Evolutionary conservation across 306 rosid species (phyloP), one percentile per base, ranked within the genome.

Genomic region (Vigna nakashimae): DNA sequence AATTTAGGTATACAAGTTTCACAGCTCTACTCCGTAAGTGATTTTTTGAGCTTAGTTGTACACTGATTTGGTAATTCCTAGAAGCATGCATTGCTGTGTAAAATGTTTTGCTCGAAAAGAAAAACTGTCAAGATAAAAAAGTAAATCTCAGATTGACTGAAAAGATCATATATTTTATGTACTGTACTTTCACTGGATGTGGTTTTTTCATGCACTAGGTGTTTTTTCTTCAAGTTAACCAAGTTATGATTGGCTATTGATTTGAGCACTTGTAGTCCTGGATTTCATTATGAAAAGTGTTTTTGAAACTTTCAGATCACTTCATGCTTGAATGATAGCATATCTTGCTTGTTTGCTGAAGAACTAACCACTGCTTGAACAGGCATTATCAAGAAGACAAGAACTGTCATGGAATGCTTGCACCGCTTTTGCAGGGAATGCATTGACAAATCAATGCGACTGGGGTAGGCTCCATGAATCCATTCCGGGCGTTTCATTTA

Each of bases 341-440:
- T 69, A 68, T 79, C 74, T 67, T 53, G 42, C 74, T 67, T 53
- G 32, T 62, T 68, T 58, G 30, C 43, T 57, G 22, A 66, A 30
- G 55, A 76, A 71, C 53, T 84, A 36, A 80, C 76, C 36, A 8
- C 36, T 80, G 69, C 53, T 58, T 76, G 59, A 49, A 80, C 85
- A 86, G 98, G 98, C 36, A 94, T 94, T 69, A 94, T 94, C 57
- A 94, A 91, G 89, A 94, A 94, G 82, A 94, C 98, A 34, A 85
- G 98, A 74, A 94, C 98, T 63, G 98, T 94, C 30, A 94, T 94
- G 98, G 98, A 94, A 87, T 94, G 98, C 86, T 79, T 94, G 84
- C 98, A 94, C 88, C 92, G 98, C 62, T 93, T 93, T 82, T 93
- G 98, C 83, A 86, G 98, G 92, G 98, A 91, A 85, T 91, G 98